phyloP scores from a whole-genome alignment of 2,329 filamentous ascomycete species.

The Verticillium albo-atrum region DNA sequence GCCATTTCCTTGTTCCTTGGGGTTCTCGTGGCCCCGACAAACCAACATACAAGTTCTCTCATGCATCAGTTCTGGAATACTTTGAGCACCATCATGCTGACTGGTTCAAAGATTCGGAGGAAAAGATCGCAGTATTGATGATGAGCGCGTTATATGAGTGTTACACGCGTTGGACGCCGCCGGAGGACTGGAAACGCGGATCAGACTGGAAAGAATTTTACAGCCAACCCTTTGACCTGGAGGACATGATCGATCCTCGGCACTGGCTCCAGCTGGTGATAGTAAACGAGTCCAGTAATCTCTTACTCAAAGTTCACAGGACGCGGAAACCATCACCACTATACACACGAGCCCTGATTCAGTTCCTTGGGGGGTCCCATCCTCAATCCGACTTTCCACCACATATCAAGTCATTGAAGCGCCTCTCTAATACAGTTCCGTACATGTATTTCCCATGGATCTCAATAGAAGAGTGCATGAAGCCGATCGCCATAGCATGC shows the following conservation, averaged over 20 bases:
- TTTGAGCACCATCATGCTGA: neutral
- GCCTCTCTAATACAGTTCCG: no score
- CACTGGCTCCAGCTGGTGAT: neutral
- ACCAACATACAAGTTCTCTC: neutral
- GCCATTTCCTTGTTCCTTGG: neutral
- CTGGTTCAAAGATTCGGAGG: neutral
- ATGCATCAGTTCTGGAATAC: neutral
- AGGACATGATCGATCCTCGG: neutral
- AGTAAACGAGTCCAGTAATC: no score
- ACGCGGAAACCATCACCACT: neutral
- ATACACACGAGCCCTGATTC: neutral
- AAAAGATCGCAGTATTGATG: neutral
- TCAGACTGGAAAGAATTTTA: neutral
- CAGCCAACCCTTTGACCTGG: neutral
- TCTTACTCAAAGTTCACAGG: neutral
- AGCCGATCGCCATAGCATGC: neutral
- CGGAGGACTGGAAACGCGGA: neutral
- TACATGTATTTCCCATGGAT: neutral
- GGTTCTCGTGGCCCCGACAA: accelerated
- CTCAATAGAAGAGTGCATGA: neutral
- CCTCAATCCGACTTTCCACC: neutral
- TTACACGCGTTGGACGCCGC: neutral
- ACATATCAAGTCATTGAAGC: neutral
- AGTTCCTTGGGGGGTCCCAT: neutral
- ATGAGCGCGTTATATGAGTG: neutral